Evolutionary conservation across 2,329 filamentous ascomycete genomes (phyloP), one percentile per base, ranked within the genome.

Genomic region (Fusarium aywerte): DNA sequence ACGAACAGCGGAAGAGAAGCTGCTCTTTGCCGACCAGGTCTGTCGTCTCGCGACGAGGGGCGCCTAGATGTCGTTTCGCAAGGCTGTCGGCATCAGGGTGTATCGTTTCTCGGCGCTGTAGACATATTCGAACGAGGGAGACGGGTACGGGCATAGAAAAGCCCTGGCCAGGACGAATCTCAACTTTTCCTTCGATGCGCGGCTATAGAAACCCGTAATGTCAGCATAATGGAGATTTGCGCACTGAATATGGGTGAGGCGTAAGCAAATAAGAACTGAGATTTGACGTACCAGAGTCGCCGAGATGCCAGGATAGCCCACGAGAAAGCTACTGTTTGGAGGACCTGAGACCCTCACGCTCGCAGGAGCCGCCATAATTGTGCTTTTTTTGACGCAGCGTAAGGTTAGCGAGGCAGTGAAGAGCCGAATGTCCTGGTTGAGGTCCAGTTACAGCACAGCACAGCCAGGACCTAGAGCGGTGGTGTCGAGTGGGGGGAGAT

Each of bases 11-110:
- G 77, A 95, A 98, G 55, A 99, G 82, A 33, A 98, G 84, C 80
- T 97, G 91, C 81, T 99, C 96, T 78, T 97, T 97, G 69, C 96
- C 96, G 44, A 99, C 95, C 40, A 97, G 89, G 79, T 98, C 95
- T 39, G 90, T 90, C 29, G 93, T 91, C 76, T 99, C 96, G 78
- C 96, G 92, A 74, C 96, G 87, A 58, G 95, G 93, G 7, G 94
- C 92, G 42, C 93, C 92, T 44, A 98, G 84, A 76, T 96, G 93
- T 75, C 94, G 94, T 81, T 96, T 97, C 65, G 95, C 90, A 73
- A 97, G 86, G 68, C 93, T 97, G 78, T 98, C 95, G 79, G 96
- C 96, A 62, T 94, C 92, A 43, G 96, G 96, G 78, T 98, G 94
- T 79, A 99, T 98, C 57, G 93, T 96, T 82, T 99, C 96, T 82